Evolutionary conservation across 176 grass and related monocot genomes (phyloP).

Genomic region (Triticum dicoccoides): DNA sequence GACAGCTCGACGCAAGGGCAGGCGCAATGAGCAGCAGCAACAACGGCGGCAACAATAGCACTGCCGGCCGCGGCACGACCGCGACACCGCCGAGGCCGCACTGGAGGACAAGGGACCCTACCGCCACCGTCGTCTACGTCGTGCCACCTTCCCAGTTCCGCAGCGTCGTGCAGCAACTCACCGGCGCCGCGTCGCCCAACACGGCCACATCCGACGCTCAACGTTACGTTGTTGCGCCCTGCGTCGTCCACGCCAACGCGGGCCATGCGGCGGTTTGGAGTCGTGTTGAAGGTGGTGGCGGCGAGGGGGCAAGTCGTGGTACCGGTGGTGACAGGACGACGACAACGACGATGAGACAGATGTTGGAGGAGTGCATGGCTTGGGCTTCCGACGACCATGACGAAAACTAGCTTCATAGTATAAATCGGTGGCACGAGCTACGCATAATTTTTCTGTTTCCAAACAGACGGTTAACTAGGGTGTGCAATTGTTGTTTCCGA

Average conservation of each 20-base stretch:
- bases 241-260: not conserved
- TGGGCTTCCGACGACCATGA: not conserved
- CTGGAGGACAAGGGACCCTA: conserved; percentile 28
- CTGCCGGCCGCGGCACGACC: not conserved
- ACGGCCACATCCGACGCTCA: not conserved
- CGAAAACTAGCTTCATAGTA: not conserved
- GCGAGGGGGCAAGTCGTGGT: not conserved
- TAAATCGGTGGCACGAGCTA: too few relatives aligned
- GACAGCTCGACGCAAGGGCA: not conserved
- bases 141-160: conserved; percentile 26
- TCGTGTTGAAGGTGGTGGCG: not conserved
- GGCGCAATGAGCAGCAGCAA: not conserved
- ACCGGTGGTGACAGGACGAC: not conserved
- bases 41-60: not conserved
- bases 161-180: conserved; percentile 37
- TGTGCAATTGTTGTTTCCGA: not conserved
- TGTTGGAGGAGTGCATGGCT: not conserved
- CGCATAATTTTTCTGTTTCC: too few relatives aligned
- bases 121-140: conserved; percentile 26
- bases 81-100: conserved; percentile 1
- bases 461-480: not conserved
- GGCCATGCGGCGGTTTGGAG: not conserved
- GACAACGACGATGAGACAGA: not conserved
- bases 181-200: not conserved
- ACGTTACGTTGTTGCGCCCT: not conserved